Base-by-base conservation (phyloP, 352 stramenopile species). In the Pythium aristosporum region DNA sequence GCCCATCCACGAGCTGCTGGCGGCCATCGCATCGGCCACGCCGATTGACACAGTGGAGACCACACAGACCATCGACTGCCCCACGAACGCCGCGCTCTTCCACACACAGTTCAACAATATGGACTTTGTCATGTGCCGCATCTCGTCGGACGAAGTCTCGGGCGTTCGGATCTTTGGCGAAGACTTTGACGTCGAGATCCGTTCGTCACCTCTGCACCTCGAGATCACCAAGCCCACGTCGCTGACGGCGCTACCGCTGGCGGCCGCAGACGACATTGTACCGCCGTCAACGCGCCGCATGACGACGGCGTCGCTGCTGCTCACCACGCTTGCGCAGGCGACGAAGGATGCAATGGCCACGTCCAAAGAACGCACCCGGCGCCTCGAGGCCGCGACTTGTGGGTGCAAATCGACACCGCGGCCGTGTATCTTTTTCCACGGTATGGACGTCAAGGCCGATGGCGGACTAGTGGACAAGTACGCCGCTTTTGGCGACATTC, bases 341-440 rank as follows among this genome's bases (percentile, higher is more conserved):
- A 46, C 23, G 7, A 15, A 32, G 15, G 55, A 67, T 23, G 21
- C 23, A 5, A 39, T 48, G n/a, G 11, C 62, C 72, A 0, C 72
- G 69, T 11, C 50, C 43, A 20, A 34, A 52, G 4, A 60, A 63
- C 30, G 71, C 65, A 23, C 61, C 57, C 44, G 71, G 75, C 16
- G 64, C 61, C 12, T 75, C 61, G n/a, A 63, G 2, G 39, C 48
- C 2, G 52, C 76, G 1, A 71, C 67, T 3, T 83, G 69, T 49
- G 36, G 58, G 11, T 87, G 72, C 60, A 77, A 76, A 52, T 54
- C 68, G 18, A 78, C 47, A 30, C 36, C 61, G 13, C 71, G 76
- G 8, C 50, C 74, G 12, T 91, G 82, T 41, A 53, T 91, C 21
- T 88, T 91, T 53, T 63, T 91, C 58, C 73, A 81, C 20, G 82